Base-by-base conservation (phyloP, 164 flowering plant species). In the Liriodendron chinense region DNA sequence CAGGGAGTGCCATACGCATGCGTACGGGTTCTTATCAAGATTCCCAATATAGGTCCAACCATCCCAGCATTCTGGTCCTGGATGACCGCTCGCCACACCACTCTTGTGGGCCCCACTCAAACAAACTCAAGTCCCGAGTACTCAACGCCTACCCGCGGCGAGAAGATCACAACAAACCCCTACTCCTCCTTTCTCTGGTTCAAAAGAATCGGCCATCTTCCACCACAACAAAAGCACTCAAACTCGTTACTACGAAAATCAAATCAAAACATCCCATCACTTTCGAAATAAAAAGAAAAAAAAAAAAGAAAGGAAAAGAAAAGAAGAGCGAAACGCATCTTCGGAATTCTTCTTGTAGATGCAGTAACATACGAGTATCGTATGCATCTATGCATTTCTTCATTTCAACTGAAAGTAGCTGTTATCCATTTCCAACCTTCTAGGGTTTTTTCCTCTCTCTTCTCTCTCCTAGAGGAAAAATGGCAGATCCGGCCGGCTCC, bases 401-500 rank as follows among this genome's bases (percentile, higher is more conserved):
- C 59, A 3, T 53, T 16, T 53, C 59, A 12, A 12, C 13, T 12
- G 16, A 2, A 53, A 53, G 59, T 53, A 53, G 59, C 59, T 3
- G 59, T 53, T 53, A 12, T 53, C 16, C 16, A 16, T 53, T 53
- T 28, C 34, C 34, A 62, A 34, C 2, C 23, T 23, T 21, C 68
- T 23, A 16, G 26, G 75, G 26, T 21, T 50, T 43, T 3, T 47
- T 23, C 1, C 12, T 13, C 12, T 43, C 23, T 8, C 23, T 24
- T 57, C 48, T 59, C 59, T 24, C 47, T 56, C 63, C 7, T 26
- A 10, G n/a, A 26, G 22, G 61, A 78, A 71, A 63, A 72, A 88
- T 89, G 91, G 78, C 71, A 78, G 86, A 79, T 65, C 79, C 86
- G 68, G 75, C 16, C 63, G 68, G 10, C 2, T 10, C 8, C 68